Conservation (phyloP, 106 monocot species). For the Posidonia australis region DNA sequence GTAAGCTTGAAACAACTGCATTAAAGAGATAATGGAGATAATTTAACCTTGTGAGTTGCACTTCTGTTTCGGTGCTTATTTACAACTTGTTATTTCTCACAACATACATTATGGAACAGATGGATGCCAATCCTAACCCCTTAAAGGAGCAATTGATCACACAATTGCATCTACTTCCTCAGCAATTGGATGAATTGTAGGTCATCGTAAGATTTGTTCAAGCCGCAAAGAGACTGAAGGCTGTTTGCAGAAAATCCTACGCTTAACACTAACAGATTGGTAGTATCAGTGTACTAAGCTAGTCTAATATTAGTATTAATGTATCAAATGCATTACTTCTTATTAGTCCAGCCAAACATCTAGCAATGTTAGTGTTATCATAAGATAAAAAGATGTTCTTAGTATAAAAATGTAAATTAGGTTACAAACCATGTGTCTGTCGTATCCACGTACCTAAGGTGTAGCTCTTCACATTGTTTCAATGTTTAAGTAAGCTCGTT, state of each 20-base stretch:
- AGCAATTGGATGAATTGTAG: constrained; percentile 31
- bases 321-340: neutral
- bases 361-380: too few species aligned
- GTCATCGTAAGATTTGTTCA: constrained; percentile 17
- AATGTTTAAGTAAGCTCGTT: too few species aligned
- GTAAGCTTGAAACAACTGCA: too few species aligned
- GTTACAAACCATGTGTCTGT: too few species aligned
- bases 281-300: neutral
- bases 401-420: too few species aligned
- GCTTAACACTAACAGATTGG: constrained; percentile 4
- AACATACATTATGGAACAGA: too few species aligned
- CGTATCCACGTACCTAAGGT: too few species aligned
- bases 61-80: neutral
- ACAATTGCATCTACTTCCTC: neutral
- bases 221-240: constrained; percentile 22
- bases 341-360: too few species aligned
- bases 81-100: neutral
- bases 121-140: constrained; percentile 55
- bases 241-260: neutral
- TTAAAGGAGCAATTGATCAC: constrained; percentile 78
- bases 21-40: constrained; percentile 69
- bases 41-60: too few species aligned
- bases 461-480: too few species aligned
- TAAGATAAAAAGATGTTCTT: too few species aligned
- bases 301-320: too few species aligned